Percentiles rank a stretch among this genome's conserved stretches.
phyloP scores from a whole-genome alignment of 164 flowering plant genomes.

The Annona squamosa region DNA sequence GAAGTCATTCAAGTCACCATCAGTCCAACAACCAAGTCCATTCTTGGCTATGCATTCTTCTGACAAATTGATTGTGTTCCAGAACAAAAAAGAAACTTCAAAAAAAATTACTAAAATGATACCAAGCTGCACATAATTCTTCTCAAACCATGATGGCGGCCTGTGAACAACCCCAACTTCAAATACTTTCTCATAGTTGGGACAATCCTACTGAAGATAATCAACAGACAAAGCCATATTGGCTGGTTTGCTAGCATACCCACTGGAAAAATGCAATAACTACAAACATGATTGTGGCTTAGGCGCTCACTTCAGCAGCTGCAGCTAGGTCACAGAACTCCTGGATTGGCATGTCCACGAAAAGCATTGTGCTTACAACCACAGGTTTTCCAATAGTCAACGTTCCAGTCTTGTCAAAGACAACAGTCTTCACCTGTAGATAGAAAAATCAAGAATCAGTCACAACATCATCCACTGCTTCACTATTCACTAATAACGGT shows the following conservation, averaged over 20 bases:
- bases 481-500: background rate
- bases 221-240: background rate
- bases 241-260: background rate
- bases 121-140: background rate
- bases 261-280: background rate
- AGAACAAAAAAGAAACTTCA: background rate
- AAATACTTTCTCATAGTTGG: background rate
- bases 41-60: too few relatives aligned
- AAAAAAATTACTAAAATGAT: too few relatives aligned
- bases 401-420: constrained; percentile 95
- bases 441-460: background rate
- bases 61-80: background rate
- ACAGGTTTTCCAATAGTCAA: constrained; percentile 80
- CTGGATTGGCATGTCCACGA: constrained; percentile 52
- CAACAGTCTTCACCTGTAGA: constrained; percentile 67
- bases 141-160: background rate
- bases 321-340: constrained; percentile 67
- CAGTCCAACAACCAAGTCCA: too few relatives aligned
- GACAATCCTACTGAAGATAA: background rate
- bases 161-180: background rate
- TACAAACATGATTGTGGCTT: background rate
- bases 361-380: constrained; percentile 67
- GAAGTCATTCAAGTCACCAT: too few relatives aligned
- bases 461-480: background rate
- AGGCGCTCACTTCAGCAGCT: constrained; percentile 65